Base-by-base conservation (phyloP, 2,329 filamentous ascomycete genomes). In the Trichoderma sp. region DNA sequence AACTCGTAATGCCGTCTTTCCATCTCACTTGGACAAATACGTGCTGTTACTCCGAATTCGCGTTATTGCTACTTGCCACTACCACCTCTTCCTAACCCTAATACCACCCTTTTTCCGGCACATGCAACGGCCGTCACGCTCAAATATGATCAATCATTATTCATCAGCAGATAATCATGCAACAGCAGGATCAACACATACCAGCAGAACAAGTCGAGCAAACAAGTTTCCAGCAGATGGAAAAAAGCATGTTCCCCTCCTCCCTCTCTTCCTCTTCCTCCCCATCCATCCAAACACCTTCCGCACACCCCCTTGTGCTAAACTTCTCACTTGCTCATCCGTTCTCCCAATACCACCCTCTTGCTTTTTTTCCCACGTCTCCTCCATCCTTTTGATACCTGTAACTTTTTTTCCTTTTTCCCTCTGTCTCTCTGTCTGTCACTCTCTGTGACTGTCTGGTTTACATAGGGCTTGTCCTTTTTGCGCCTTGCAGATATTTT, bases 101-200 rank as follows among this genome's bases (percentile, higher is more conserved):
- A 35, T 29, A 14, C 24, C 41, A 53, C 21, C 65, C 27, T 53
- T 67, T 27, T 50, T 11, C 60, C 64, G 64, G 64, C 64, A 66
- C 64, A 66, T 66, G 64, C 64, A 29, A 29, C 21, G 16, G 9
- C 33, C n/a, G 33, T 33, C 59, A 27, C 24, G 27, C 9, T 50
- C 64, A 35, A 63, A 63, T 71, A 50, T 53, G 68, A 63, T 35
- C n/a, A 18, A 50, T 71, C 68, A 71, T 38, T 71, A 71, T 71
- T 71, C 38, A 71, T 53, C 68, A 71, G 68, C 68, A 63, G 35
- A 63, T 63, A 71, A 35, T 71, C 68, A 71, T 71, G 68, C 68
- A 56, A 33, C 65, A 16, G 45, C 41, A 45, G 2, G 45, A 35
- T 16, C 60, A 63, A 56, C 21, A 24, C 31, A 24, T n/a, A 53